Evolutionary conservation across 169 alveolate species (phyloP).

Genomic region (Eimeria tenella): DNA sequence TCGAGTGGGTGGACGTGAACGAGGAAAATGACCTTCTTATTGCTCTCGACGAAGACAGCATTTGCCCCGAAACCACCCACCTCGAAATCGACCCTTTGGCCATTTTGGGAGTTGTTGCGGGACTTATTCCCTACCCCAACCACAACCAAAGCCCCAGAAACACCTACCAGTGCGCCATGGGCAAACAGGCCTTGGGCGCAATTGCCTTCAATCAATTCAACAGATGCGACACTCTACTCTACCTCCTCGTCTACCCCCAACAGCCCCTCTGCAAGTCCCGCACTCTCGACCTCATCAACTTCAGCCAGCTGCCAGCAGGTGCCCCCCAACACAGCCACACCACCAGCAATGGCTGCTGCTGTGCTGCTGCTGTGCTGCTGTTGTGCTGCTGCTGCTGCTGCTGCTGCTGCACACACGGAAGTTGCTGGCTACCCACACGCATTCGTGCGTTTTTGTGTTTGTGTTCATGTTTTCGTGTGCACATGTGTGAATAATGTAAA

Average conservation of each 20-base stretch:
- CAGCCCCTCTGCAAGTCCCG: slow-evolving; percentile 98
- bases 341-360: not conserved
- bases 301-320: slow-evolving; percentile 99
- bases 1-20: slow-evolving; percentile 99
- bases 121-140: slow-evolving; percentile 99
- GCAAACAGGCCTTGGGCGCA: slow-evolving; percentile 99
- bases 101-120: slow-evolving; percentile 99
- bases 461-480: no score
- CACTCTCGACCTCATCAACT: slow-evolving; percentile 96
- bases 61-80: slow-evolving; percentile 97
- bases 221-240: slow-evolving; percentile 79
- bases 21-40: slow-evolving; percentile 98
- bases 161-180: slow-evolving; percentile 99
- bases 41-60: slow-evolving; percentile 94
- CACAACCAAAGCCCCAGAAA: slow-evolving; percentile 99
- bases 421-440: no score
- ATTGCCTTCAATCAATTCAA: slow-evolving; percentile 95
- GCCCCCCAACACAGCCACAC: not conserved
- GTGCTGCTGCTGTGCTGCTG: no score
- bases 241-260: slow-evolving; percentile 97
- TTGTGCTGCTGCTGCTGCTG: no score
- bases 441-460: no score
- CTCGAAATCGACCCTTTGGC: slow-evolving; percentile 99
- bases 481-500: no score
- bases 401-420: no score